phyloP scores from a whole-genome alignment of 495 filamentous ascomycete genomes.

The Viridothelium virens region DNA sequence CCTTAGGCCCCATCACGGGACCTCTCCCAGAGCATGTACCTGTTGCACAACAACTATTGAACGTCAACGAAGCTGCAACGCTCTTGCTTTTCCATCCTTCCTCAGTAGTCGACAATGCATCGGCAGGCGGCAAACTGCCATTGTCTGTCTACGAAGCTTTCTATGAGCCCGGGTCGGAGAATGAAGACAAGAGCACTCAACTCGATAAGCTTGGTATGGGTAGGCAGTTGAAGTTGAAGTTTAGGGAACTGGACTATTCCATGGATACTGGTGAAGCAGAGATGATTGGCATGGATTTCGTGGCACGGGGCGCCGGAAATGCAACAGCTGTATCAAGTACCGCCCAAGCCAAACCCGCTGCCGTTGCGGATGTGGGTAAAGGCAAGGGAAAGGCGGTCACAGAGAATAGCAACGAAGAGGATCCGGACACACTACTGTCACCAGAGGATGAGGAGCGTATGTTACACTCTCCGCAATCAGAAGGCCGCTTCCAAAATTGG shows the following conservation, averaged over 20 bases:
- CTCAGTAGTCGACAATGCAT: conserved; percentile 41
- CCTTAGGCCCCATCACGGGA: conserved; percentile 64
- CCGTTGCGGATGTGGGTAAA: conserved; percentile 25
- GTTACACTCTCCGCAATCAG: conserved; percentile 17
- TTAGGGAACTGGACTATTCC: conserved; percentile 74
- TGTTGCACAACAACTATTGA: conserved; percentile 65
- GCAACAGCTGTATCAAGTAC: conserved; percentile 52
- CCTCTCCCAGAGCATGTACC: conserved; percentile 59
- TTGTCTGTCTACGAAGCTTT: conserved; percentile 84
- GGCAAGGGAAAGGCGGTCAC: conserved; percentile 38
- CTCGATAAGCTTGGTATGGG: conserved; percentile 64
- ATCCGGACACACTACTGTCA: conserved; percentile 50
- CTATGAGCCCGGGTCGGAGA: conserved; percentile 53
- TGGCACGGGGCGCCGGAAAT: conserved; percentile 73
- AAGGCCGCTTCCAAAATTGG: not conserved
- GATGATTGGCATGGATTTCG: conserved; percentile 92
- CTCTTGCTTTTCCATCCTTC: conserved; percentile 78
- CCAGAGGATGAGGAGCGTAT: conserved; percentile 70
- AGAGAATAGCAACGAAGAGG: conserved; percentile 31
- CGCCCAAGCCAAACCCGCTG: conserved; percentile 20
- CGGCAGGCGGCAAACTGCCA: conserved; percentile 70
- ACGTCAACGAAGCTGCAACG: conserved; percentile 73
- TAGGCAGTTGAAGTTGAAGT: conserved; percentile 56
- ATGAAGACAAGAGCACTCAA: conserved; percentile 38
- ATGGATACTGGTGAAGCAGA: conserved; percentile 93